Evolutionary conservation across 176 grass and related monocot species (phyloP).

Genomic region (Zoysia pacifica): DNA sequence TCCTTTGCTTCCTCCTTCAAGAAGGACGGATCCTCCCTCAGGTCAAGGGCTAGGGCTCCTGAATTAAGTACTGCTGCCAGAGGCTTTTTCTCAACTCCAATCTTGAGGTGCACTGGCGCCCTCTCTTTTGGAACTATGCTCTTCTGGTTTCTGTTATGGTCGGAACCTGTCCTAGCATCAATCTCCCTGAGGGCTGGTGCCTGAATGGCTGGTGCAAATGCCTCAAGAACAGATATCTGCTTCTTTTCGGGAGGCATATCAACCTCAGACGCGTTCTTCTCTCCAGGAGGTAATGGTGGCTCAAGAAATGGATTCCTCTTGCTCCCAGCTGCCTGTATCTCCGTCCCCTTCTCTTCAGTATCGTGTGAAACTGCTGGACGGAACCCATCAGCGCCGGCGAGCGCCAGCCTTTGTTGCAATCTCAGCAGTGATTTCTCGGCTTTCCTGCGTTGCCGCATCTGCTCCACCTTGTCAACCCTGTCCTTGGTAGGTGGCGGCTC

Average conservation of each 20-base stretch:
- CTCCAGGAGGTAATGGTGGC: constrained; percentile 50
- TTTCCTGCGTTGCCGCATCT: constrained; percentile 63
- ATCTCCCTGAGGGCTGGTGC: constrained; percentile 49
- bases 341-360: constrained; percentile 55
- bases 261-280: constrained; percentile 60
- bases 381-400: constrained; percentile 45
- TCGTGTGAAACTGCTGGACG: constrained; percentile 7
- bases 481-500: constrained; percentile 46
- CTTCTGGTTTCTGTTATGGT: constrained; percentile 44
- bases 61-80: constrained; percentile 26
- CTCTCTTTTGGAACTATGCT: constrained; percentile 62
- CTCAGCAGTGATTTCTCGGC: constrained; percentile 77
- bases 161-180: constrained; percentile 37
- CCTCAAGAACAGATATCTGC: constrained; percentile 62
- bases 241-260: constrained; percentile 45
- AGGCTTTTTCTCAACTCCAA: constrained; percentile 58
- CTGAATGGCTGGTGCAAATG: constrained; percentile 72
- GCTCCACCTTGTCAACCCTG: constrained; percentile 58
- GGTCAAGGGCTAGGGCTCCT: constrained; percentile 41
- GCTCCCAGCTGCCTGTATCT: constrained; percentile 45
- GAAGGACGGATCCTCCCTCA: constrained; percentile 59
- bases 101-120: constrained; percentile 58
- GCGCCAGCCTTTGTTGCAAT: constrained; percentile 65
- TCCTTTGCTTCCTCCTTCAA: constrained; percentile 76
- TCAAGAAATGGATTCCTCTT: constrained; percentile 75